Conservation (phyloP, 305 asterid genomes). For the Fraxinus latifolia region DNA sequence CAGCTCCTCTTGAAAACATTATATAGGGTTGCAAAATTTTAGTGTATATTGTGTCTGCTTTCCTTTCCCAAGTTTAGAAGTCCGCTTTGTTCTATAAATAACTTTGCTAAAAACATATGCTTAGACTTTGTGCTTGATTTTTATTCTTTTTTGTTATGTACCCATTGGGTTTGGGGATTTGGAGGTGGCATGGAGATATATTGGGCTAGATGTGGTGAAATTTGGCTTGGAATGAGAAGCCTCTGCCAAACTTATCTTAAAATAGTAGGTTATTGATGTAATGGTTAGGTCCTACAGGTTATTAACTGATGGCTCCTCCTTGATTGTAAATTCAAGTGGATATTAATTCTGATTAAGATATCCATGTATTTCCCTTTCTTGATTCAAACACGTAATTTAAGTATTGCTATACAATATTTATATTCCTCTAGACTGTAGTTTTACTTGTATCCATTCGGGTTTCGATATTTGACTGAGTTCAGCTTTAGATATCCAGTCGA, state of each 20-base stretch:
- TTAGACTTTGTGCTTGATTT: neutral
- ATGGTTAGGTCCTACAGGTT: neutral
- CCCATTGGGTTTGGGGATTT: neutral
- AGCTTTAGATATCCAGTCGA: neutral
- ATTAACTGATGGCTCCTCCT: neutral
- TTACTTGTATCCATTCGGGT: neutral
- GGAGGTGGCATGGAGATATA: neutral
- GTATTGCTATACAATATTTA: neutral
- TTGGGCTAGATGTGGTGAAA: neutral
- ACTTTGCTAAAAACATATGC: neutral
- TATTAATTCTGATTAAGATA: neutral
- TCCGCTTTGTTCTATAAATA: neutral
- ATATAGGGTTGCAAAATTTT: neutral
- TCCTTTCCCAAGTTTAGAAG: neutral
- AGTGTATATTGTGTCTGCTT: neutral
- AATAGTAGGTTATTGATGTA: neutral
- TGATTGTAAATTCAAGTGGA: neutral
- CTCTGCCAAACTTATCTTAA: neutral
- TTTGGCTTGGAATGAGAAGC: neutral
- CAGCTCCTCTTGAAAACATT: neutral
- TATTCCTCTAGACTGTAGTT: neutral
- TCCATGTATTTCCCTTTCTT: neutral
- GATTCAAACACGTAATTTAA: neutral
- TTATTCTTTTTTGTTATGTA: neutral
- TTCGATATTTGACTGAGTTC: neutral